A percentile compares a stretch with the other conserved stretches of the same genome.
Evolutionary conservation across 106 monocot genomes (phyloP).

Genomic region (Dendrobium officinale): DNA sequence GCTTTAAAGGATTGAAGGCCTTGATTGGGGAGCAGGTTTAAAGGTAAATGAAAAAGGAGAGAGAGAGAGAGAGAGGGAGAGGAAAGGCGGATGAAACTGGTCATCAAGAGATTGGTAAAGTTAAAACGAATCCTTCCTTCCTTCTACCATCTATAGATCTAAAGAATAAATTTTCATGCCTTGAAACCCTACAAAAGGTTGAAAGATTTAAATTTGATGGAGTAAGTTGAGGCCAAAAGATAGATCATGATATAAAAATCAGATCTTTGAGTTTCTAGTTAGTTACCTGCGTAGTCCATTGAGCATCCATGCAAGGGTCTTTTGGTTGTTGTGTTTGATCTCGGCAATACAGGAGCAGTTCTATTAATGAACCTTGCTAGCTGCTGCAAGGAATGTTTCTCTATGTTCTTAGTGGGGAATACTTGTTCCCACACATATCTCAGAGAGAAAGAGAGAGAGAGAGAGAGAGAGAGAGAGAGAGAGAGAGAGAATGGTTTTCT

Average conservation of each 20-base stretch:
- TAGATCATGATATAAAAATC: neutral
- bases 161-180: neutral
- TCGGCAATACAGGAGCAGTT: neutral
- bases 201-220: neutral
- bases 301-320: constrained; percentile 1
- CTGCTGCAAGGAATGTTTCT: constrained; percentile 1
- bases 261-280: neutral
- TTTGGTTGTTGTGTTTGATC: neutral
- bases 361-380: neutral
- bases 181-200: neutral
- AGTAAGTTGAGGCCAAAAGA: neutral
- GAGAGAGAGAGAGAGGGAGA: neutral
- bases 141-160: neutral
- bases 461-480: constrained; percentile 1
- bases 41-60: neutral
- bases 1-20: constrained; percentile 2
- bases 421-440: neutral
- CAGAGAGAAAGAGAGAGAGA: neutral
- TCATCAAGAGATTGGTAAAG: neutral
- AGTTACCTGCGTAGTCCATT: constrained; percentile 6
- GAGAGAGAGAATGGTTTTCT: neutral
- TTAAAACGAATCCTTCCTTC: neutral
- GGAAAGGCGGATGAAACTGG: neutral
- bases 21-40: constrained; percentile 3
- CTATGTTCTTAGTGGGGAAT: constrained; percentile 8